These are phyloP conservation scores for Colletotrichum sp. DNA, from an alignment of 2,329 filamentous ascomycete species.

Conservation along the genomic window DNA sequence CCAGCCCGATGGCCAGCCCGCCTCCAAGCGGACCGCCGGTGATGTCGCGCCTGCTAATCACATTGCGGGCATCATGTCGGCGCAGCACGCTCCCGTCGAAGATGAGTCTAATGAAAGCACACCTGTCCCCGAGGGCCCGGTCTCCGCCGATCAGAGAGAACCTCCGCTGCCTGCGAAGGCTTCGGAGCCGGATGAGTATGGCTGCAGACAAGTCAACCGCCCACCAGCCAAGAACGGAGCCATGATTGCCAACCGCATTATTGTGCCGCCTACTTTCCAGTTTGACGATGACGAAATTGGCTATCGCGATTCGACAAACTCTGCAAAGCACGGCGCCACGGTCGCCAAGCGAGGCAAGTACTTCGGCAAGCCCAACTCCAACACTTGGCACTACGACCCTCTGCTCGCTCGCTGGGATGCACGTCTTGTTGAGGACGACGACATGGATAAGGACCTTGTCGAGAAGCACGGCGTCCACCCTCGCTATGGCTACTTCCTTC, in stretches of 20 bases:
- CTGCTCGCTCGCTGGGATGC: conserved; percentile 59
- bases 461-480: conserved; percentile 57
- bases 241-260: conserved; percentile 54
- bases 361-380: conserved; percentile 58
- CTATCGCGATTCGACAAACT: conserved; percentile 64
- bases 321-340: conserved; percentile 57
- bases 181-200: conserved; percentile 55
- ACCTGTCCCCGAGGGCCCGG: conserved; percentile 23
- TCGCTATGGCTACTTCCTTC: conserved; percentile 57
- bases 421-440: conserved; percentile 50
- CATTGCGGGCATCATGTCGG: conserved; percentile 34
- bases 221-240: conserved; percentile 42
- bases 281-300: conserved; percentile 62
- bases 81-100: conserved; percentile 28
- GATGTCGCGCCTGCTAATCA: conserved; percentile 23
- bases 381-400: conserved; percentile 59
- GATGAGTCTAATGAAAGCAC: conserved; percentile 33
- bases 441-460: conserved; percentile 57
- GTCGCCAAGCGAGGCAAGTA: conserved; percentile 59
- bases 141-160: conserved; percentile 30
- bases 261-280: conserved; percentile 53
- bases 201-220: conserved; percentile 52
- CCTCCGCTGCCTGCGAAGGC: conserved; percentile 31
- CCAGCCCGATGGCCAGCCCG: conserved; percentile 53
- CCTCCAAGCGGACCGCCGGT: conserved; percentile 52